Evolutionary conservation across 164 flowering plant genomes (phyloP).

Genomic region (Pachysandra terminalis): DNA sequence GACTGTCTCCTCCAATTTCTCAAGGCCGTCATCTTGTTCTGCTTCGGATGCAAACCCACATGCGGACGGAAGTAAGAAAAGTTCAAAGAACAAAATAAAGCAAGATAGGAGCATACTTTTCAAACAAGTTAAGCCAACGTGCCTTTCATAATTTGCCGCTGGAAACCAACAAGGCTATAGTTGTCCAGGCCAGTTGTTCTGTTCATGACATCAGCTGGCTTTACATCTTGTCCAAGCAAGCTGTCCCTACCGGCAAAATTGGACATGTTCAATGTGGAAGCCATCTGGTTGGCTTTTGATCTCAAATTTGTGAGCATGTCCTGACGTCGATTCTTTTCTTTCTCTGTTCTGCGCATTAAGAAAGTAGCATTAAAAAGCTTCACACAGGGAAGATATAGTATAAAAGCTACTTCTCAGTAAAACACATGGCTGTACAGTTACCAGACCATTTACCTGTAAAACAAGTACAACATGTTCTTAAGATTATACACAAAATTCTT

Average conservation of each 20-base stretch:
- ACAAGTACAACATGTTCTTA: too few species aligned
- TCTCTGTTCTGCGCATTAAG: slow-evolving; percentile 59
- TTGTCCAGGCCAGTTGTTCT: slow-evolving; percentile 73
- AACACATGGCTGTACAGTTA: not conserved
- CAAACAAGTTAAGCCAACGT: slow-evolving; percentile 14
- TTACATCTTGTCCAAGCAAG: slow-evolving; percentile 76
- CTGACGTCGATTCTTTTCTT: slow-evolving; percentile 82
- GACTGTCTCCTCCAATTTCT: slow-evolving; percentile 73
- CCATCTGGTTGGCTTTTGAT: slow-evolving; percentile 78
- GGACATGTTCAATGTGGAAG: slow-evolving; percentile 80
- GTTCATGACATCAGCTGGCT: slow-evolving; percentile 50
- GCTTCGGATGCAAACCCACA: slow-evolving; percentile 14
- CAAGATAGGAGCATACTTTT: not conserved
- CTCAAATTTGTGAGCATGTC: slow-evolving; percentile 79
- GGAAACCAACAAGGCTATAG: slow-evolving; percentile 73
- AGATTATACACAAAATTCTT: too few species aligned
- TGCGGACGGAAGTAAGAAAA: slow-evolving; percentile 1
- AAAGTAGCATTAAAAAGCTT: slow-evolving; percentile 2
- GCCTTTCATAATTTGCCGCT: slow-evolving; percentile 87
- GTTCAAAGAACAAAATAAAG: not conserved
- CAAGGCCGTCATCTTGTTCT: slow-evolving; percentile 97
- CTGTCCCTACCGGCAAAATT: slow-evolving; percentile 79
- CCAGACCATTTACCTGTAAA: not conserved
- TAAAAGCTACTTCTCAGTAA: not conserved
- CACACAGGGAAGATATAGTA: not conserved